Conservation (phyloP, 768 basidiomycete species). For the Suillus subaureus region DNA sequence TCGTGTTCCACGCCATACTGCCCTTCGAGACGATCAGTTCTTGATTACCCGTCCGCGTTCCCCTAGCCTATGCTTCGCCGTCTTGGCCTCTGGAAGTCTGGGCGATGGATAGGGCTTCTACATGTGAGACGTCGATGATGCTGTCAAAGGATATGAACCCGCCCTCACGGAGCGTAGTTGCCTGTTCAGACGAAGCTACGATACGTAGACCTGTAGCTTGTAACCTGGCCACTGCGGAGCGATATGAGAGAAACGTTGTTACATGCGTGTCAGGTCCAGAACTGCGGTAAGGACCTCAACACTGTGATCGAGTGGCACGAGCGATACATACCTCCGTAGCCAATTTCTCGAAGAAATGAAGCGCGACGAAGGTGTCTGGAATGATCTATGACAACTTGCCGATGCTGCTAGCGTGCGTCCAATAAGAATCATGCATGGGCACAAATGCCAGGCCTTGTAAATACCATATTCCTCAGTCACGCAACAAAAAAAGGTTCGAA, state of each 20-base stretch:
- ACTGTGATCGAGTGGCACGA: slow-evolving; percentile 3
- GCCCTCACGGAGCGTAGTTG: slow-evolving; percentile 25
- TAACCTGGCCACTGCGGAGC: slow-evolving; percentile 44
- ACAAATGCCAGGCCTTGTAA: slow-evolving; percentile 77
- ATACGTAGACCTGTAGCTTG: slow-evolving; percentile 47
- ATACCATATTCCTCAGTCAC: slow-evolving; percentile 10
- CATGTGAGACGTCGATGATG: slow-evolving; percentile 35
- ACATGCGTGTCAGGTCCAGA: slow-evolving; percentile 72
- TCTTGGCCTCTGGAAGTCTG: slow-evolving; percentile 14
- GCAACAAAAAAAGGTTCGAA: not conserved
- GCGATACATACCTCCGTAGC: slow-evolving; percentile 61
- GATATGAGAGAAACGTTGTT: slow-evolving; percentile 57
- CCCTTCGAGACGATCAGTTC: slow-evolving; percentile 10
- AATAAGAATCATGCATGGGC: slow-evolving; percentile 97
- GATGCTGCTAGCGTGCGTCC: slow-evolving; percentile 90
- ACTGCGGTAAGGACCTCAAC: slow-evolving; percentile 42
- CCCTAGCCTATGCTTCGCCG: slow-evolving; percentile 31
- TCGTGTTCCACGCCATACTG: not conserved
- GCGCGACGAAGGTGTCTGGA: slow-evolving; percentile 87
- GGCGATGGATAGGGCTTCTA: slow-evolving; percentile 32
- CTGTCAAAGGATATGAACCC: slow-evolving; percentile 28
- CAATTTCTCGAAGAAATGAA: slow-evolving; percentile 79
- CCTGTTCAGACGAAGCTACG: slow-evolving; percentile 43
- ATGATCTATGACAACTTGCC: slow-evolving; percentile 88
- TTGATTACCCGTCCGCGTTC: not conserved